phyloP scores from a whole-genome alignment of 192 early-diverging fungal species.

The Podila horticola region DNA sequence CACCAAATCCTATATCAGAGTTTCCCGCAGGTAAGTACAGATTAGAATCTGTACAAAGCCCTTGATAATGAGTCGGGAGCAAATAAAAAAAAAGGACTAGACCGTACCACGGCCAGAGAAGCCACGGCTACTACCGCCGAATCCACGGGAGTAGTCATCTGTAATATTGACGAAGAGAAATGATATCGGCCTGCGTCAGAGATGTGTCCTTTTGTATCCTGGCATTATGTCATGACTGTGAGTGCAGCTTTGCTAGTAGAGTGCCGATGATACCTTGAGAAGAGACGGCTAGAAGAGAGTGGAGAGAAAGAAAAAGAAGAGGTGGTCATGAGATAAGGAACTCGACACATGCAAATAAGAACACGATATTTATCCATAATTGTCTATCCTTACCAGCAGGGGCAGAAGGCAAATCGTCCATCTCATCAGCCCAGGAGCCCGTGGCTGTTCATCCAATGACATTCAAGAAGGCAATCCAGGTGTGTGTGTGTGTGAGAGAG shows the following conservation, averaged over 20 bases:
- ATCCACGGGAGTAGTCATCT: slow-evolving; percentile 50
- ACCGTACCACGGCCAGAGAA: slow-evolving; percentile 49
- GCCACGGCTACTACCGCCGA: slow-evolving; percentile 40
- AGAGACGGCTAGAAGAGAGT: slow-evolving; percentile 18
- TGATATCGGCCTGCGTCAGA: too few relatives aligned
- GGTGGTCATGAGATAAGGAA: neutral
- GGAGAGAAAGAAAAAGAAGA: neutral
- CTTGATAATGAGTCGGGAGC: neutral
- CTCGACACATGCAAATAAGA: neutral
- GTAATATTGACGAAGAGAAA: slow-evolving; percentile 4
- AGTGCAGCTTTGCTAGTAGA: slow-evolving; percentile 6
- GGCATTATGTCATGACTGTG: neutral
- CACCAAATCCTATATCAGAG: slow-evolving; percentile 27
- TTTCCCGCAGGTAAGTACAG: neutral
- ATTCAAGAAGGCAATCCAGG: neutral
- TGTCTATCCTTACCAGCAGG: slow-evolving; percentile 63
- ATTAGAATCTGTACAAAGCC: slow-evolving; percentile 21
- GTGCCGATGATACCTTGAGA: slow-evolving; percentile 23
- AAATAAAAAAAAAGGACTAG: neutral
- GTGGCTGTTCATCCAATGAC: slow-evolving; percentile 46
- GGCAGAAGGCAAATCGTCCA: slow-evolving; percentile 86
- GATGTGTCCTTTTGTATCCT: neutral
- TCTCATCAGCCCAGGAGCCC: slow-evolving; percentile 94
- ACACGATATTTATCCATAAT: neutral
- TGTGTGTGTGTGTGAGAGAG: too few relatives aligned